Evolutionary conservation across 169 alveolate genomes (phyloP).

Genomic region (Plasmodium sp.): DNA sequence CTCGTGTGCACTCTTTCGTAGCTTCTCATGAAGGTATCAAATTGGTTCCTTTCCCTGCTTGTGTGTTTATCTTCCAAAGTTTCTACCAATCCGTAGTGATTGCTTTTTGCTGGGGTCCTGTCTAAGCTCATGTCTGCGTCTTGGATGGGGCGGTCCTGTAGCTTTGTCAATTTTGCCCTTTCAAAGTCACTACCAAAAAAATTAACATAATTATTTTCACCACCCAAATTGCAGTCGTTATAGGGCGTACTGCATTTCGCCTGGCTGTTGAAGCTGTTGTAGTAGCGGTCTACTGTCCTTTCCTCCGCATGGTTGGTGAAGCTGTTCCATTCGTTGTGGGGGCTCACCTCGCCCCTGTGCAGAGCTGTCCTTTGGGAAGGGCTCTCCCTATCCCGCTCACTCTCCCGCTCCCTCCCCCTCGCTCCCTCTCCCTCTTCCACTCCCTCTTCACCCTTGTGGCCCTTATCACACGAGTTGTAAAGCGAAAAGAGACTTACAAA

Average conservation of each 20-base stretch:
- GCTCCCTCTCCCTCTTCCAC: neutral
- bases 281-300: neutral
- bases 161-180: neutral
- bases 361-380: neutral
- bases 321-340: neutral
- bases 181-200: neutral
- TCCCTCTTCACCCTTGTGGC: neutral
- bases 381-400: too few relatives aligned
- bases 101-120: conserved; percentile 27
- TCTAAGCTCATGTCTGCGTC: neutral
- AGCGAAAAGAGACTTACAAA: conserved; percentile 42
- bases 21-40: conserved; percentile 15
- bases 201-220: neutral
- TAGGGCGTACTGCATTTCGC: neutral
- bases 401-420: too few relatives aligned
- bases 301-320: neutral
- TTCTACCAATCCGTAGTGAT: neutral
- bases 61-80: neutral
- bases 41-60: neutral
- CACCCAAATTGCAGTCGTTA: neutral
- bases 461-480: conserved; percentile 2
- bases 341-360: neutral
- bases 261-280: neutral
- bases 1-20: neutral
- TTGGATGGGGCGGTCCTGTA: neutral